Evolutionary conservation across 164 flowering plant species (phyloP).

Genomic region (Vitis cinerea): DNA sequence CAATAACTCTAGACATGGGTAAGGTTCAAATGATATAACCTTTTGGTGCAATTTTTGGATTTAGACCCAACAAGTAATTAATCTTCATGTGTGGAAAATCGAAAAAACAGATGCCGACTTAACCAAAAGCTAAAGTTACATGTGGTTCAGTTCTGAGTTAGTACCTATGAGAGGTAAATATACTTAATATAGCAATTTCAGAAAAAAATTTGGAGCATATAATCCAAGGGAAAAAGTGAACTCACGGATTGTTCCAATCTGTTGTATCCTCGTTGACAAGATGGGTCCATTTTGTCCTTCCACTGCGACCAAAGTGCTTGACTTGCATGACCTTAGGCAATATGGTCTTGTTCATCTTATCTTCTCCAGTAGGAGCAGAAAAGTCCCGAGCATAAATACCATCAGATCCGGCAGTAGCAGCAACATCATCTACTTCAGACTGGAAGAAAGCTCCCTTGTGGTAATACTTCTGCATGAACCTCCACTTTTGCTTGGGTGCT

Average conservation of each 20-base stretch:
- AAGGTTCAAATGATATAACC: no score
- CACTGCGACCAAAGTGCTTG: conserved; percentile 96
- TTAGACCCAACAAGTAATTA: no score
- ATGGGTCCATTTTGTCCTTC: conserved; percentile 96
- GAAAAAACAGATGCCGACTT: no score
- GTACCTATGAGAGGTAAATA: no score
- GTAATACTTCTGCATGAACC: conserved; percentile 94
- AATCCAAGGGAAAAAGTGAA: conserved; percentile 10
- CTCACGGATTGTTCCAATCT: conserved; percentile 92
- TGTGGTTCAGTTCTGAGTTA: no score
- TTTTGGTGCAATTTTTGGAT: no score
- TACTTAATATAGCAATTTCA: neutral
- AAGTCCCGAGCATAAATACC: conserved; percentile 63
- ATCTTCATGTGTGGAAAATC: no score
- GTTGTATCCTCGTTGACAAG: conserved; percentile 97
- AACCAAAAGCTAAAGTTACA: no score
- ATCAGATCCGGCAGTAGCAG: conserved; percentile 55
- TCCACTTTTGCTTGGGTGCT: conserved; percentile 74
- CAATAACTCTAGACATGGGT: no score
- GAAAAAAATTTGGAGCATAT: neutral
- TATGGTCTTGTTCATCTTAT: conserved; percentile 80
- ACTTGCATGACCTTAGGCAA: conserved; percentile 96
- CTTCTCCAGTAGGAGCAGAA: conserved; percentile 93
- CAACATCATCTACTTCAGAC: conserved; percentile 47
- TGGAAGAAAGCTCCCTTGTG: conserved; percentile 98